phyloP scores from a whole-genome alignment of 2,329 filamentous ascomycete species.

The Ceratocystis smalleyi region DNA sequence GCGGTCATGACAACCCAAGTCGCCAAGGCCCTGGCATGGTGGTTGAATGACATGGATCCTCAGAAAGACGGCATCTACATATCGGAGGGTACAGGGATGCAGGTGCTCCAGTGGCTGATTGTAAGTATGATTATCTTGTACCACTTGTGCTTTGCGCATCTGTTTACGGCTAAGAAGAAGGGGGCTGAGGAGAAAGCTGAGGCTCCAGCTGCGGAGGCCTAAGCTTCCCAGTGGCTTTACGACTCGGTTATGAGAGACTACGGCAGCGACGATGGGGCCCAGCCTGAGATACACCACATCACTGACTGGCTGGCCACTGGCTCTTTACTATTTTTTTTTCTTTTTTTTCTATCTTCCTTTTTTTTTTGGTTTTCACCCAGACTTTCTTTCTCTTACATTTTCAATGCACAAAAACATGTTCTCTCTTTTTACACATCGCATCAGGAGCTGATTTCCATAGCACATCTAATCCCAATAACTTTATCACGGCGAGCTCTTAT shows the following conservation, averaged over 20 bases:
- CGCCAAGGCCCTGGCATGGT: constrained; percentile 13
- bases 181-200: not conserved
- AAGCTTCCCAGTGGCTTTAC: not conserved
- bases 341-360: not conserved
- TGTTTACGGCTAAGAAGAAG: constrained; percentile 15
- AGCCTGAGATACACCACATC: not conserved
- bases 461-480: not conserved
- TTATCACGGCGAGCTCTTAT: constrained; percentile 25
- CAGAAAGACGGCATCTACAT: constrained; percentile 5
- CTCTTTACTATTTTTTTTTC: not conserved
- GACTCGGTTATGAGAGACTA: not conserved
- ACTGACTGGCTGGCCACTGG: not conserved
- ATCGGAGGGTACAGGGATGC: constrained; percentile 8
- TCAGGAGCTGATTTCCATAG: too few relatives aligned
- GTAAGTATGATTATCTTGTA: constrained; percentile 15
- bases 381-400: not conserved
- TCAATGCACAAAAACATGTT: not conserved
- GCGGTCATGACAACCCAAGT: constrained; percentile 16
- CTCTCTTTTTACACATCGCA: not conserved
- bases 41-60: constrained; percentile 13
- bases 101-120: constrained; percentile 16
- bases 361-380: not conserved
- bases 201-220: not conserved
- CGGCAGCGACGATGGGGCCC: not conserved
- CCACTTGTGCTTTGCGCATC: constrained; percentile 14